These are phyloP conservation scores for Pythium folliculosum DNA, from an alignment of 352 stramenopile genomes.

Conservation along the genomic window DNA sequence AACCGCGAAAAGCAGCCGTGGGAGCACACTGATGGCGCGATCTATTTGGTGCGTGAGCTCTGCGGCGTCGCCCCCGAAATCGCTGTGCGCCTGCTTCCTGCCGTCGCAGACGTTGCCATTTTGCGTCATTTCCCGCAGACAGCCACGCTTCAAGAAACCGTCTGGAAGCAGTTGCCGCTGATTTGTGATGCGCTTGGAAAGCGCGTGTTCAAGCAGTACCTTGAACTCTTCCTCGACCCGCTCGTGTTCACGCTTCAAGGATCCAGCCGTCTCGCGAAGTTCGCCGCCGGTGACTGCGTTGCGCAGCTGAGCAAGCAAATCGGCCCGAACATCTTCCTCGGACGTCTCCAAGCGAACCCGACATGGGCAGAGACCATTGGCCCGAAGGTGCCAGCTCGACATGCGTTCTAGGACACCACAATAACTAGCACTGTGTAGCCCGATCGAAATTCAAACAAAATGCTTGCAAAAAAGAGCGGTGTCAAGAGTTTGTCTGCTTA, in stretches of 20 bases:
- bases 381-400: conserved; percentile 32
- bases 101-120: conserved; percentile 71
- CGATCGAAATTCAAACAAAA: neutral
- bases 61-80: conserved; percentile 61
- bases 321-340: conserved; percentile 81
- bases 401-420: conserved; percentile 9
- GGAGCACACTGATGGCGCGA: conserved; percentile 94
- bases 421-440: neutral
- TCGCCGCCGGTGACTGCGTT: conserved; percentile 78
- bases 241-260: conserved; percentile 80
- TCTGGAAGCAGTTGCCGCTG: conserved; percentile 82
- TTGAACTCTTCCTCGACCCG: conserved; percentile 86
- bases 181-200: conserved; percentile 81
- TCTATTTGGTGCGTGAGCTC: conserved; percentile 96
- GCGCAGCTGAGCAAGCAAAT: conserved; percentile 76
- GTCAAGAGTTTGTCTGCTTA: neutral
- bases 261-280: conserved; percentile 63
- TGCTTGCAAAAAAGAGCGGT: neutral
- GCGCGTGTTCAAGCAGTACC: conserved; percentile 79
- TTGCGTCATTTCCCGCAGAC: conserved; percentile 79
- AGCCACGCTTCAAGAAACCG: conserved; percentile 72
- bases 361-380: conserved; percentile 61
- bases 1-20: conserved; percentile 91
- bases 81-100: conserved; percentile 51
- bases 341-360: conserved; percentile 69